These are phyloP conservation scores for Thermochaetoides dissita DNA, from an alignment of 2,329 filamentous ascomycete species.

Conservation along the genomic window DNA sequence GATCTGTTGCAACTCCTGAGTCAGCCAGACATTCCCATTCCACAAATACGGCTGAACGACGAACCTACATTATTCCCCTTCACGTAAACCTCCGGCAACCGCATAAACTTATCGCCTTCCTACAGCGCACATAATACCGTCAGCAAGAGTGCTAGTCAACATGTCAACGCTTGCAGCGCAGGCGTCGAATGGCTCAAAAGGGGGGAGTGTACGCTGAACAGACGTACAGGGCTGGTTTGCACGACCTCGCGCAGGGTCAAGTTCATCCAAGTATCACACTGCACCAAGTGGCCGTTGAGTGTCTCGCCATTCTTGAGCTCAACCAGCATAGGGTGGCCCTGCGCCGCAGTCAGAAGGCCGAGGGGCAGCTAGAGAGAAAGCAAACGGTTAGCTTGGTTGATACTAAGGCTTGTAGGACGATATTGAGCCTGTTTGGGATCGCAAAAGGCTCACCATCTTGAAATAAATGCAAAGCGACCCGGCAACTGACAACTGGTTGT, in stretches of 20 bases:
- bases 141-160: background rate
- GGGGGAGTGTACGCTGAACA: background rate
- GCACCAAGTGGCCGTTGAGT: slow-evolving; percentile 86
- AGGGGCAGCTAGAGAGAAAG: slow-evolving; percentile 41
- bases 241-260: slow-evolving; percentile 93
- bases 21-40: slow-evolving; percentile 12
- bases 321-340: slow-evolving; percentile 95
- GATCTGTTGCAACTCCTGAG: slow-evolving; percentile 46
- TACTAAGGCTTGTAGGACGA: background rate
- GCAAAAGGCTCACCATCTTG: slow-evolving; percentile 3
- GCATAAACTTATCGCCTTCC: slow-evolving; percentile 89
- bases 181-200: too few relatives aligned
- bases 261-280: slow-evolving; percentile 99
- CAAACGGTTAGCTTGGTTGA: background rate
- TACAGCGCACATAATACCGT: slow-evolving; percentile 19
- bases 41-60: background rate
- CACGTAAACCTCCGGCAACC: slow-evolving; percentile 87
- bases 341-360: slow-evolving; percentile 83
- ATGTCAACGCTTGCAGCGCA: too few relatives aligned
- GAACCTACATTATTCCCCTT: slow-evolving; percentile 87
- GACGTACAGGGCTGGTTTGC: slow-evolving; percentile 67
- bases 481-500: too few relatives aligned
- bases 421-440: background rate
- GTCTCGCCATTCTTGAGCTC: slow-evolving; percentile 97
- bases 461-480: too few relatives aligned